phyloP scores from a whole-genome alignment of 2,329 filamentous ascomycete genomes.

The Cylindrodendrum hubeiense region DNA sequence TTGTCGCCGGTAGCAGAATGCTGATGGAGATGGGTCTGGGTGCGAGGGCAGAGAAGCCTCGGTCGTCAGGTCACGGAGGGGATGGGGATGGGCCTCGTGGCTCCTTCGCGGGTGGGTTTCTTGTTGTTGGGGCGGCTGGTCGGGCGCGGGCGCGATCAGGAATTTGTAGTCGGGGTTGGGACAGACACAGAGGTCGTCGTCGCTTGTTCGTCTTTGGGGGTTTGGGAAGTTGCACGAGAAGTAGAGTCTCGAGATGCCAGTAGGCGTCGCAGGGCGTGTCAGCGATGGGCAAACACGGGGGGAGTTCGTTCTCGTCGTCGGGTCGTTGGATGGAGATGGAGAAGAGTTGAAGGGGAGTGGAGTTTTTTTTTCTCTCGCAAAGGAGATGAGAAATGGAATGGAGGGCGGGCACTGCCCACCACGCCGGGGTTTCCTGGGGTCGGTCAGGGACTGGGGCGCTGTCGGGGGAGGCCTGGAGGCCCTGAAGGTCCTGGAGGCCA shows the following conservation, averaged over 20 bases:
- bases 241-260: slow-evolving; percentile 31
- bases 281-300: slow-evolving; percentile 42
- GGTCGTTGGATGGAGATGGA: slow-evolving; percentile 36
- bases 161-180: slow-evolving; percentile 39
- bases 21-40: neutral
- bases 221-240: slow-evolving; percentile 8
- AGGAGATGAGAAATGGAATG: slow-evolving; percentile 28
- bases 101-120: slow-evolving; percentile 23
- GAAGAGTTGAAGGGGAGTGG: slow-evolving; percentile 42
- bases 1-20: slow-evolving; percentile 36
- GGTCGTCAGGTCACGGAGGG: slow-evolving; percentile 24
- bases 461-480: slow-evolving; percentile 2
- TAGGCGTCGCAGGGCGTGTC: slow-evolving; percentile 38
- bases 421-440: slow-evolving; percentile 16
- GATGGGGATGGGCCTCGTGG: slow-evolving; percentile 23
- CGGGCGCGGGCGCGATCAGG: slow-evolving; percentile 40
- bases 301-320: slow-evolving; percentile 39
- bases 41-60: slow-evolving; percentile 19
- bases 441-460: slow-evolving; percentile 11
- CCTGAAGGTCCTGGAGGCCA: slow-evolving; percentile 1
- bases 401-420: slow-evolving; percentile 16
- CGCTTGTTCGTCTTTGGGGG: slow-evolving; percentile 20
- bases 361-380: slow-evolving; percentile 35
- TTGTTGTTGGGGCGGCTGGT: slow-evolving; percentile 42
- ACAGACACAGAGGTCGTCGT: slow-evolving; percentile 40